Percentiles rank a stretch among this genome's conserved stretches.
phyloP scores from a whole-genome alignment of 148 eudicot genomes.

The Chenopodium formosanum region DNA sequence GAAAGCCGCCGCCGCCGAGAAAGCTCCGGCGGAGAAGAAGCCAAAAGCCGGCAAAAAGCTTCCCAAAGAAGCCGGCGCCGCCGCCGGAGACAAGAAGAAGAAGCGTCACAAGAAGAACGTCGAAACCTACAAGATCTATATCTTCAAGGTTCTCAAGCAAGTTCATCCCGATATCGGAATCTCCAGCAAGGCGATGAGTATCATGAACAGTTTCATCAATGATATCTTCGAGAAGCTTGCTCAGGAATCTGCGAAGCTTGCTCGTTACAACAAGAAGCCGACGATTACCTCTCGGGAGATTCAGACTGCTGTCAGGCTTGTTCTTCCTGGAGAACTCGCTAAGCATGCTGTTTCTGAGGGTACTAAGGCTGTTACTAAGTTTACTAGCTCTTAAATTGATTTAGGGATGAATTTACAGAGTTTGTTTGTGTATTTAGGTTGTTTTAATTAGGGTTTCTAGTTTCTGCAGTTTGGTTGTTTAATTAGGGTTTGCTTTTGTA shows the following conservation, averaged over 20 bases:
- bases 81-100: slow-evolving; percentile 52
- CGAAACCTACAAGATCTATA: slow-evolving; percentile 63
- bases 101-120: slow-evolving; percentile 53
- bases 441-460: neutral
- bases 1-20: slow-evolving; percentile 39
- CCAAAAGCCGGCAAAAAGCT: slow-evolving; percentile 57
- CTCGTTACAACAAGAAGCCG: slow-evolving; percentile 51
- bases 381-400: slow-evolving; percentile 35
- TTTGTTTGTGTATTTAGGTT: neutral
- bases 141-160: slow-evolving; percentile 57
- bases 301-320: slow-evolving; percentile 50
- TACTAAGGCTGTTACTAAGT: slow-evolving; percentile 47
- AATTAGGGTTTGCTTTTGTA: neutral
- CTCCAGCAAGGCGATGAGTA: slow-evolving; percentile 60
- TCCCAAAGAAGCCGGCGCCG: slow-evolving; percentile 46
- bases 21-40: slow-evolving; percentile 50
- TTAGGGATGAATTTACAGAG: neutral
- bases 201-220: slow-evolving; percentile 57
- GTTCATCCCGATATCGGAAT: slow-evolving; percentile 60
- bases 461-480: neutral
- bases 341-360: slow-evolving; percentile 54
- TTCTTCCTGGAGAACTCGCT: slow-evolving; percentile 48
- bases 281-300: slow-evolving; percentile 51
- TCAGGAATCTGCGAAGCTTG: slow-evolving; percentile 42
- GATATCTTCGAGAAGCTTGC: slow-evolving; percentile 51